These are phyloP conservation scores for Boletus subcaerulescens DNA, from an alignment of 768 basidiomycete genomes.

Conservation along the genomic window DNA sequence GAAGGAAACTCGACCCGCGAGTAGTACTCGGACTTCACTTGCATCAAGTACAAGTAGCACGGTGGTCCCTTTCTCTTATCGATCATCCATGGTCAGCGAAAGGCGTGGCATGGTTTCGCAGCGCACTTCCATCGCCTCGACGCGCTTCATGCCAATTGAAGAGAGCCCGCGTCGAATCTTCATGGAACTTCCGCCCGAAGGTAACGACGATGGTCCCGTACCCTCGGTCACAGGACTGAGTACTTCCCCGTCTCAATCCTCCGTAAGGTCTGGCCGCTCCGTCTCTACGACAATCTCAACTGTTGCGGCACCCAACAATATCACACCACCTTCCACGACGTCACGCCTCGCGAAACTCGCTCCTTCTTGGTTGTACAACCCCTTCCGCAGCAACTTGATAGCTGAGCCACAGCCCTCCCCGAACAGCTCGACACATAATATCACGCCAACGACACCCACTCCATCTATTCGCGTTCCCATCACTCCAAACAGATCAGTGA, in stretches of 20 bases:
- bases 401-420: slow-evolving; percentile 57
- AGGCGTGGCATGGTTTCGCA: slow-evolving; percentile 42
- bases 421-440: slow-evolving; percentile 42
- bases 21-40: slow-evolving; percentile 37
- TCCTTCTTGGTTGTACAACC: slow-evolving; percentile 77
- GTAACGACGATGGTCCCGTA: slow-evolving; percentile 28
- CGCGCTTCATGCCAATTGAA: slow-evolving; percentile 62
- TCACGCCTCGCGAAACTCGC: slow-evolving; percentile 56
- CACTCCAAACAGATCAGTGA: slow-evolving; percentile 25
- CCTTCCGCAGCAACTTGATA: slow-evolving; percentile 57
- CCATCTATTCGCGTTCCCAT: slow-evolving; percentile 31
- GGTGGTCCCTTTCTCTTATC: slow-evolving; percentile 34
- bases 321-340: slow-evolving; percentile 27
- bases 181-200: slow-evolving; percentile 51
- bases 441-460: slow-evolving; percentile 20
- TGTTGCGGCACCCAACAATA: slow-evolving; percentile 11
- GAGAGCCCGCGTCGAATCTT: slow-evolving; percentile 59
- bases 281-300: slow-evolving; percentile 38
- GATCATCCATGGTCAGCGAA: slow-evolving; percentile 33
- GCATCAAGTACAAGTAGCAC: slow-evolving; percentile 41
- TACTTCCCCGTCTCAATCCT: slow-evolving; percentile 67
- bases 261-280: slow-evolving; percentile 53
- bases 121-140: slow-evolving; percentile 47
- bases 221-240: slow-evolving; percentile 41
- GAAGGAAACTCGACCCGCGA: slow-evolving; percentile 35